Evolutionary conservation across 2,329 filamentous ascomycete species (phyloP), one percentile per base, ranked within the genome.

Genomic region (Cladosporium velox): DNA sequence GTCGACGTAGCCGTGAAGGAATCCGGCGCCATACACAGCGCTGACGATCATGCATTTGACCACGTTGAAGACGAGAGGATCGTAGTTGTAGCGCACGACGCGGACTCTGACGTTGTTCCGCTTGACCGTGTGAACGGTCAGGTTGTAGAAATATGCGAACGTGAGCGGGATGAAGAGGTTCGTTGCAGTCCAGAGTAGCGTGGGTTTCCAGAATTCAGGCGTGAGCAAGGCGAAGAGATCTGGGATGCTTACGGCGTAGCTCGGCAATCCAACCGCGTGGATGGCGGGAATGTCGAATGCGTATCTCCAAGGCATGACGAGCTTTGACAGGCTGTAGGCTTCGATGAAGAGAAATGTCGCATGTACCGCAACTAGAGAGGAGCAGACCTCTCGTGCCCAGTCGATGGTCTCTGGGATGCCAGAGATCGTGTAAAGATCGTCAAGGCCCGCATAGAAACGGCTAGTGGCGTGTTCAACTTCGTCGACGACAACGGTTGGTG

Each of bases 1-100:
- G 66, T 86, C 83, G 66, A 92, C 82, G 63, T 88, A 81, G 35
- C 90, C 89, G 58, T 85, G 82, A 65, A 90, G 86, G 60, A 86
- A 84, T 38, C 86, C 87, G 76, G 90, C 87, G 11, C 85, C 87
- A 76, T 93, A 97, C 21, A 97, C 88, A 38, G 94, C 85, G 77
- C 91, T 97, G 8, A 91, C 88, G 67, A 93, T 79, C 64, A 98
- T 77, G 0, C 90, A 93, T 82, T 97, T 97, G 72, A 87, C 87
- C 66, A 98, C 88, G 81, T 93, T 96, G 81, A 96, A 99, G 26
- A 90, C 91, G 75, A 98, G 81, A 4, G 93, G 93, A 77, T 99
- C 95, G 70, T 94, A 88, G 6, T 84, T 81, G 70, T 89, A 88
- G 69, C 87, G 85, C 24, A 77, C 73, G 63, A 77, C 77, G 3